A percentile compares a stretch with the other conserved stretches of the same genome.
phyloP scores from a whole-genome alignment of 352 stramenopile genomes.

The Globisporangium perplexum region DNA sequence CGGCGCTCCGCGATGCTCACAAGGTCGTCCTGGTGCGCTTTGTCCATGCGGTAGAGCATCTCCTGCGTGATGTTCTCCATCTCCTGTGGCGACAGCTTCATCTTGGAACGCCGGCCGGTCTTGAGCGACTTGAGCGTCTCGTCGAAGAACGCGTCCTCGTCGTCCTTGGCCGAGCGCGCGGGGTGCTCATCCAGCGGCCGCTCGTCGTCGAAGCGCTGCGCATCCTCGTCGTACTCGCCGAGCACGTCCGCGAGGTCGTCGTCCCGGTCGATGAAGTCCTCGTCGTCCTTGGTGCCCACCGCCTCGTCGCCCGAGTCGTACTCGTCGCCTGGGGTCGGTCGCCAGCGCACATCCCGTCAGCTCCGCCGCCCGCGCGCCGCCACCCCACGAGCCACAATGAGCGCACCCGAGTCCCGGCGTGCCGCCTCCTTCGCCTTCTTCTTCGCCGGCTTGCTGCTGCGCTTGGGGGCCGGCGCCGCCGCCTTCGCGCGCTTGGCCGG shows the following conservation, averaged over 20 bases:
- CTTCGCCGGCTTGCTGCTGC: slow-evolving; percentile 11
- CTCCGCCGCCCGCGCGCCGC: too few species aligned
- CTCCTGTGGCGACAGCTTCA: slow-evolving; percentile 79
- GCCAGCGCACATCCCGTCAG: too few species aligned
- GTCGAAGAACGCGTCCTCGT: slow-evolving; percentile 71
- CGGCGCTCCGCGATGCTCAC: slow-evolving; percentile 47
- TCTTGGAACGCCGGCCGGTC: slow-evolving; percentile 68
- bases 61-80: slow-evolving; percentile 86
- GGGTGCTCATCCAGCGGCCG: slow-evolving; percentile 48
- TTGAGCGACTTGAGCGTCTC: slow-evolving; percentile 82
- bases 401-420: slow-evolving; percentile 14
- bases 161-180: slow-evolving; percentile 20
- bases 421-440: slow-evolving; percentile 6
- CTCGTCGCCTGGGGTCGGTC: slow-evolving; percentile 58
- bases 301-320: slow-evolving; percentile 85
- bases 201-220: slow-evolving; percentile 78
- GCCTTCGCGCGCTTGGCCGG: slow-evolving; percentile 49
- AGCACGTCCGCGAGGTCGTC: slow-evolving; percentile 82
- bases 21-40: slow-evolving; percentile 75
- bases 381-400: not conserved
- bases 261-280: slow-evolving; percentile 86
- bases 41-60: slow-evolving; percentile 87
- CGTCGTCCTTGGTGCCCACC: slow-evolving; percentile 67
- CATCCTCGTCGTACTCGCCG: slow-evolving; percentile 73
- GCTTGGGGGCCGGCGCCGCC: slow-evolving; percentile 1